Base-by-base conservation (phyloP, 2,329 filamentous ascomycete species). In the Exserohilum rostratum region DNA sequence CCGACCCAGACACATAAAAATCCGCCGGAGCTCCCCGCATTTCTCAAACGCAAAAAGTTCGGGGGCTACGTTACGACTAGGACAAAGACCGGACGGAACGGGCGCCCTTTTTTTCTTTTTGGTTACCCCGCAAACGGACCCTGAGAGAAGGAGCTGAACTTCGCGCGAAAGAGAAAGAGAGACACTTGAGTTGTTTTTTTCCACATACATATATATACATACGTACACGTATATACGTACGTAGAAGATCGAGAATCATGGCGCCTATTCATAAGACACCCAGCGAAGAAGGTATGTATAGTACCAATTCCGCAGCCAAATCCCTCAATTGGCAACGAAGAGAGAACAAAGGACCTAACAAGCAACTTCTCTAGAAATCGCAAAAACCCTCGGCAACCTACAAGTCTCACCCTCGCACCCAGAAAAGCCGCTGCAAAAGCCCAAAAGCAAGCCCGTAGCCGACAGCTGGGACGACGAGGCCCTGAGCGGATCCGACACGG, bases 401-500 rank as follows among this genome's bases (percentile, higher is more conserved):
- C 60, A 74, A 44, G 65, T 77, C 60, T 68, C 65, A 46, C 68
- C 72, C 50, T 71, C 64, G 52, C 47, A 61, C 29, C 76, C 68
- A 37, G 62, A 67, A 29, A 73, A 69, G 52, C 61, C 66, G 30
- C 60, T 66, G 3, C 57, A 68, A 39, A 73, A 73, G 51, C 66
- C 62, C 33, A 77, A 77, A 57, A 61, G 67, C 49, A 68, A 67
- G 43, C 66, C 76, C 15, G 78, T 89, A 17, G 84, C 82, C 48
- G 90, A 92, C 60, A 90, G 87, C 38, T 93, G 90, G 90, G 89
- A 92, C 76, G 88, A 95, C 76, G 89, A 95, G 66, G 90, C 90
- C 51, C 81, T 83, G 29, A 75, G 80, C 11, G 52, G 63, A 42
- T 71, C 66, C 3, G 69, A 72, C 50, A 72, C 72, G 38, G 67